Conservation (phyloP, 495 filamentous ascomycete species). For the Neurospora sp. region DNA sequence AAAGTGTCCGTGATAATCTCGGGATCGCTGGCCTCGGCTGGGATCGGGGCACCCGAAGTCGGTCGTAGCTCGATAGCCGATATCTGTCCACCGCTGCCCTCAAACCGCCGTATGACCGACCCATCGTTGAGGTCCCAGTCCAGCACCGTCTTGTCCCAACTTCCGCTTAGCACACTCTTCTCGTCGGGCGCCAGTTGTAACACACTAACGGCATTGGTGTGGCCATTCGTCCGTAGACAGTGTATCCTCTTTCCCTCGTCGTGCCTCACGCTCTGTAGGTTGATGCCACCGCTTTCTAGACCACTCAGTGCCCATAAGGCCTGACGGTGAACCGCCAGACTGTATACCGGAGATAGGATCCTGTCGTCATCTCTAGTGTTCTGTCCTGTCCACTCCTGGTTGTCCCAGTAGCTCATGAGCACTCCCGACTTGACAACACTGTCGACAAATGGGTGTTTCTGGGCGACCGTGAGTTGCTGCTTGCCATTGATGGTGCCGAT, state of each 20-base stretch:
- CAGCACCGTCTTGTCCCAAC: slow-evolving; percentile 89
- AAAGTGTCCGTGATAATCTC: slow-evolving; percentile 55
- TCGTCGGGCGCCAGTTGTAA: slow-evolving; percentile 76
- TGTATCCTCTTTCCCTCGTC: slow-evolving; percentile 85
- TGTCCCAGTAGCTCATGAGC: slow-evolving; percentile 95
- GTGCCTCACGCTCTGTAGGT: slow-evolving; percentile 87
- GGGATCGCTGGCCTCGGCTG: slow-evolving; percentile 54
- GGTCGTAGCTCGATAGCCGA: slow-evolving; percentile 80
- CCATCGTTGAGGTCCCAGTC: slow-evolving; percentile 97
- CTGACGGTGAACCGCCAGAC: slow-evolving; percentile 79
- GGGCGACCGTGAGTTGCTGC: slow-evolving; percentile 85
- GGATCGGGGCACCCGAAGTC: slow-evolving; percentile 62
- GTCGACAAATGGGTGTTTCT: slow-evolving; percentile 94
- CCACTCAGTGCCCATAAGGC: slow-evolving; percentile 87
- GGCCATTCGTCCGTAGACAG: slow-evolving; percentile 54
- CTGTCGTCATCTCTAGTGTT: slow-evolving; percentile 39
- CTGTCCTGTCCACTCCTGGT: slow-evolving; percentile 45
- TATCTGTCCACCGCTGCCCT: slow-evolving; percentile 71
- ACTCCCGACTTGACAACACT: slow-evolving; percentile 91
- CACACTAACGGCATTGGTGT: slow-evolving; percentile 87
- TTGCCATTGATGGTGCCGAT: slow-evolving; percentile 91
- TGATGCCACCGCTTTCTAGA: slow-evolving; percentile 82
- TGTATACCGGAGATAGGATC: slow-evolving; percentile 79
- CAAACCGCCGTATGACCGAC: slow-evolving; percentile 60
- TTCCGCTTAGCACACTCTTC: slow-evolving; percentile 77